Evolutionary conservation across 257 asterid species (phyloP), one percentile per base, ranked within the genome.

Genomic region (Salvia splendens): DNA sequence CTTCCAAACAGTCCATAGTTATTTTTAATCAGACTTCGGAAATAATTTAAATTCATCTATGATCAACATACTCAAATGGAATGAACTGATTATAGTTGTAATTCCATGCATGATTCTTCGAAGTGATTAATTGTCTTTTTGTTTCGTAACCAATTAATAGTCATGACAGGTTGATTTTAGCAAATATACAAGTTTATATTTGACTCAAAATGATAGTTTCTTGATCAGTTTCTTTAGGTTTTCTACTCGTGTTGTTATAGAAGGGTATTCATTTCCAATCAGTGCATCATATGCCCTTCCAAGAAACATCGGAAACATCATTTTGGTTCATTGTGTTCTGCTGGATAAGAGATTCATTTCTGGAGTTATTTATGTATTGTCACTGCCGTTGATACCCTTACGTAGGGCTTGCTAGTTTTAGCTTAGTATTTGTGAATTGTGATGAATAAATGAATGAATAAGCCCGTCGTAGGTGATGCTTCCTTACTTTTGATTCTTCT

Each of bases 221-320:
- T 54, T 4, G 12, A 10, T 15, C 24, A 68, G 5, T 47, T 55
- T 68, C 66, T 30, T 43, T 68, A 10, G 4, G 42, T 68, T 30
- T 9, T 10, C 17, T 5, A 32, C 14, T 68, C 11, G 35, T 33
- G 48, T 68, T 54, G 15, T 14, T 56, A 43, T 45, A 15, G 65
- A 56, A 68, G 58, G 40, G 35, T 68, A 45, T 40, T 32, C 58
- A 12, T 68, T 43, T 36, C 65, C 7, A 40, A 68, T n/a, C 42
- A 43, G 28, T 24, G 73, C 35, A 33, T 56, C 38, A 7, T 43
- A 45, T 15, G 64, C 14, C 6, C 17, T 33, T 17, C 5, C 46
- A 46, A 10, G 59, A 47, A 47, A 57, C 3, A 42, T 57, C 20
- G 1, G 3, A 67, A 9, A 42, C 45, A 8, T 40, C 0, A 4